Conservation (phyloP, 1,139 yeast species). For the Zygoascus meyerae region DNA sequence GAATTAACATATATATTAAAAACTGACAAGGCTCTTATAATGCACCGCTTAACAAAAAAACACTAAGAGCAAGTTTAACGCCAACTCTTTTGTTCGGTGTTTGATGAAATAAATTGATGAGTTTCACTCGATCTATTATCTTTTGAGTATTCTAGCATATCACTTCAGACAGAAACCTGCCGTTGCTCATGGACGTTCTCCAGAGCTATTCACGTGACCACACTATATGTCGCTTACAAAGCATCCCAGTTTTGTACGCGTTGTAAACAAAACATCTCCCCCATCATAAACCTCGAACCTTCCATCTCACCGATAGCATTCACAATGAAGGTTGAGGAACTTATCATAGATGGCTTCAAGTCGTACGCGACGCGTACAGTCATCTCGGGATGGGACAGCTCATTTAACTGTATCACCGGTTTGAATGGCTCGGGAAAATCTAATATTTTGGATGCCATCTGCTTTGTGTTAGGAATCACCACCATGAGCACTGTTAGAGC, state of each 20-base stretch:
- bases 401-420: conserved; percentile 96
- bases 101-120: too few relatives aligned
- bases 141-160: too few relatives aligned
- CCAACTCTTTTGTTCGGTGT: too few relatives aligned
- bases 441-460: conserved; percentile 90
- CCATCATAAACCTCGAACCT: neutral
- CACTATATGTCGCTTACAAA: neutral
- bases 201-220: neutral
- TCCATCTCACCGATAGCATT: neutral
- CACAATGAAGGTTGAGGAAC: conserved; percentile 85
- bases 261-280: conserved; percentile 11
- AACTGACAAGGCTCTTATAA: too few relatives aligned
- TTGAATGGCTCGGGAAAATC: conserved; percentile 97
- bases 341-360: conserved; percentile 95
- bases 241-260: neutral
- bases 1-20: too few relatives aligned
- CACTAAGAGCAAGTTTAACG: too few relatives aligned
- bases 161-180: too few relatives aligned
- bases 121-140: too few relatives aligned
- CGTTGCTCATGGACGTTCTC: too few relatives aligned
- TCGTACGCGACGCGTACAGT: conserved; percentile 97
- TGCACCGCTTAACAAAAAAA: too few relatives aligned
- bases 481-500: conserved; percentile 94
- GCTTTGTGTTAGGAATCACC: conserved; percentile 96
- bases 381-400: conserved; percentile 91